Evolutionary conservation across 225 moss, liverwort and hornwort species (phyloP).

Genomic region (Anthoceros angustus): DNA sequence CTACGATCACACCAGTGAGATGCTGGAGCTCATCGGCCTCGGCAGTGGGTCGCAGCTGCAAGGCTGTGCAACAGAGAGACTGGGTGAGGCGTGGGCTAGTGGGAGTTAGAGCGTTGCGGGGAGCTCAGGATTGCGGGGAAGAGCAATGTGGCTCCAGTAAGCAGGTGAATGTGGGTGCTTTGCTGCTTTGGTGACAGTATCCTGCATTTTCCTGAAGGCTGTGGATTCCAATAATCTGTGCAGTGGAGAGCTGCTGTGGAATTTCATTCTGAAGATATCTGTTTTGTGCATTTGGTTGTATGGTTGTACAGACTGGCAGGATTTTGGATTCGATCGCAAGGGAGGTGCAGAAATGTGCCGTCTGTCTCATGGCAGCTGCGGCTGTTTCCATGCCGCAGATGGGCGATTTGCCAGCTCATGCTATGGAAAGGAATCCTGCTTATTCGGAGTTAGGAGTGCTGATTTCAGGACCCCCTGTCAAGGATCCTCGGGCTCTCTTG

Average conservation of each 20-base stretch:
- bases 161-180: neutral
- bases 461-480: slow-evolving; percentile 80
- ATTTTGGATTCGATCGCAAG: neutral
- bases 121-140: neutral
- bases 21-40: neutral
- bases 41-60: too few species aligned
- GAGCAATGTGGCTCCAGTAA: slow-evolving; percentile 1
- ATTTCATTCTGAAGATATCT: too few species aligned
- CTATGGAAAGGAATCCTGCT: slow-evolving; percentile 22
- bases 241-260: too few species aligned
- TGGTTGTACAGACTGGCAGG: neutral
- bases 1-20: neutral
- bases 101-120: neutral
- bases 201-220: too few species aligned
- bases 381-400: slow-evolving; percentile 20
- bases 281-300: too few species aligned
- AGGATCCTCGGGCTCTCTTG: slow-evolving; percentile 71
- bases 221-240: too few species aligned
- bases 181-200: too few species aligned
- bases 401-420: slow-evolving; percentile 10
- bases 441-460: slow-evolving; percentile 56
- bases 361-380: slow-evolving; percentile 22
- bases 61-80: too few species aligned
- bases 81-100: neutral
- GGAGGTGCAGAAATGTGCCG: slow-evolving; percentile 16